phyloP scores from a whole-genome alignment of 345 rosid genomes.

The Lepidium sativum region DNA sequence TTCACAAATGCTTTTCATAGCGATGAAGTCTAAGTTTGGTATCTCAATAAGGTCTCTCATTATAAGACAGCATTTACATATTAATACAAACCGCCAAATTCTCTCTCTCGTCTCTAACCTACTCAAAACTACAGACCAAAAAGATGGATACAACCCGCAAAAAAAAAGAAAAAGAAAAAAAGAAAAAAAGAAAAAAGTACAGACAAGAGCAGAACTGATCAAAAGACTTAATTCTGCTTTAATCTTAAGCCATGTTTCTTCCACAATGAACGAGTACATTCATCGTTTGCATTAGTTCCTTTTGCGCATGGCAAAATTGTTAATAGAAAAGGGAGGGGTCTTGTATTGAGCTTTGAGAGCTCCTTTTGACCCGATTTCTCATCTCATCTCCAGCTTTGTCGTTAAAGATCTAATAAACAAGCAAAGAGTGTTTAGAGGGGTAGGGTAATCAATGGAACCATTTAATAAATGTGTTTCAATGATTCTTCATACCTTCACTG shows the following conservation, averaged over 20 bases:
- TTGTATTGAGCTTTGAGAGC: background rate
- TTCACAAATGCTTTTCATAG: background rate
- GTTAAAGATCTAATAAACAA: slow-evolving; percentile 14
- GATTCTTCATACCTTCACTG: slow-evolving; percentile 35
- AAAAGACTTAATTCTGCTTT: slow-evolving; percentile 2
- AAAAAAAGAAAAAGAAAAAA: too few relatives aligned
- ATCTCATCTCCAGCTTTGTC: background rate
- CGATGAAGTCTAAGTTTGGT: background rate
- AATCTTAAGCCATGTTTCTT: slow-evolving; percentile 5
- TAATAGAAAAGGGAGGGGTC: background rate
- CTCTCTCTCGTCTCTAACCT: slow-evolving; percentile 16
- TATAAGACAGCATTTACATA: slow-evolving; percentile 6
- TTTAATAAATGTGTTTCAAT: background rate
- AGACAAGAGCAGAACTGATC: background rate
- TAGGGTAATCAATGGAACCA: background rate
- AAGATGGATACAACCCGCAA: background rate
- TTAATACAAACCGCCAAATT: slow-evolving; percentile 8
- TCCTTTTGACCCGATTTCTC: background rate
- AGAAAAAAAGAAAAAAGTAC: too few relatives aligned
- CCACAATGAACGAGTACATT: slow-evolving; percentile 4
- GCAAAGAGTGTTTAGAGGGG: background rate
- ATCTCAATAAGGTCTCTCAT: background rate
- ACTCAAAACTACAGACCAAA: slow-evolving; percentile 23
- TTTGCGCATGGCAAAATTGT: slow-evolving; percentile 3
- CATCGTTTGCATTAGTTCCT: background rate